A percentile compares a stretch with the other conserved stretches of the same genome.
phyloP scores from a whole-genome alignment of 805 yeast species.

The Nadsonia fulvescens region DNA sequence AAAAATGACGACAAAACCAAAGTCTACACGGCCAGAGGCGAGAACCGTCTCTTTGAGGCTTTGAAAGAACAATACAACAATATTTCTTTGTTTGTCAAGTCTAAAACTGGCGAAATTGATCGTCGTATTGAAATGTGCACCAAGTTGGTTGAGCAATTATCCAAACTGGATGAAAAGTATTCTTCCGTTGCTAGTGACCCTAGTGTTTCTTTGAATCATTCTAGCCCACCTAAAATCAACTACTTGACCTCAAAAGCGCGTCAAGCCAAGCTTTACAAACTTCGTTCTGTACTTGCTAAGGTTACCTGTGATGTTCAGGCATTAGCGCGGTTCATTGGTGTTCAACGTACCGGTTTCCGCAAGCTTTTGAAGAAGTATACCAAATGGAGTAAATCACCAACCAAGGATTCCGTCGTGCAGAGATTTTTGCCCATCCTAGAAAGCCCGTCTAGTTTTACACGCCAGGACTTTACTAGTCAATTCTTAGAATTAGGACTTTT shows the following conservation, averaged over 20 bases:
- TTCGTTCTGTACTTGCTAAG: slow-evolving; percentile 22
- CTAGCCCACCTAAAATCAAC: slow-evolving; percentile 3
- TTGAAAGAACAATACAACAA: slow-evolving; percentile 43
- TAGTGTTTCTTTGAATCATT: slow-evolving; percentile 1
- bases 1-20: slow-evolving; percentile 3
- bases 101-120: slow-evolving; percentile 53
- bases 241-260: slow-evolving; percentile 9
- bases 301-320: slow-evolving; percentile 39
- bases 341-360: slow-evolving; percentile 55
- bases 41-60: slow-evolving; percentile 21
- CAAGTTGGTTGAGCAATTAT: slow-evolving; percentile 19
- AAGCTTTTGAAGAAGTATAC: slow-evolving; percentile 57
- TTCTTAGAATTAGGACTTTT: slow-evolving; percentile 41
- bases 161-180: slow-evolving; percentile 9
- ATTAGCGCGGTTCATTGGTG: slow-evolving; percentile 47
- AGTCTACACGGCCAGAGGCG: slow-evolving; percentile 2
- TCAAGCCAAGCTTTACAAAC: slow-evolving; percentile 12
- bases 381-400: slow-evolving; percentile 20
- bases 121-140: slow-evolving; percentile 27
- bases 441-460: slow-evolving; percentile 38
- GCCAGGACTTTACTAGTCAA: slow-evolving; percentile 39
- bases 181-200: slow-evolving; percentile 2
- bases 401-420: slow-evolving; percentile 16
- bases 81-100: slow-evolving; percentile 39
- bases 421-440: slow-evolving; percentile 19